Conservation (phyloP, 352 stramenopile species). For the Peronosclerospora sorghi region DNA sequence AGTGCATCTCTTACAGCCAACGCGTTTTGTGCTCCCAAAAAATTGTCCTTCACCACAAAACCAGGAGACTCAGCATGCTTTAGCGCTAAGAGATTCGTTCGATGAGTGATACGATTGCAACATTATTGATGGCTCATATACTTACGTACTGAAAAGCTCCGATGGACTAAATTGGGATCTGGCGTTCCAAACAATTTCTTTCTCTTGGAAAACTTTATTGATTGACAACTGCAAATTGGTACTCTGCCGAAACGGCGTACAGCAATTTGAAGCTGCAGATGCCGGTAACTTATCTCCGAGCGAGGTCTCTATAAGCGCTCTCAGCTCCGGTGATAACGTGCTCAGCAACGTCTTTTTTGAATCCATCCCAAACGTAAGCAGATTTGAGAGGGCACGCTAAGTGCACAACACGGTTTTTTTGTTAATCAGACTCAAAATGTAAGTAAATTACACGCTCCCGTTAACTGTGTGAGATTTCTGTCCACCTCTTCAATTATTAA, state of each 20-base stretch:
- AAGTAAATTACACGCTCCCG: no score
- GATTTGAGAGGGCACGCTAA: no score
- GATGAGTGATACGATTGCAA: background rate
- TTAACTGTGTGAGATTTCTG: no score
- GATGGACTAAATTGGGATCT: slow-evolving; percentile 35
- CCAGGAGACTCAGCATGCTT: slow-evolving; percentile 36
- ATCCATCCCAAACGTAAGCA: no score
- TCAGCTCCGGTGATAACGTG: slow-evolving; percentile 49
- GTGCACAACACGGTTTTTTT: no score
- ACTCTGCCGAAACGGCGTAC: background rate
- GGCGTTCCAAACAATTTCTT: background rate
- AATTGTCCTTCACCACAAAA: slow-evolving; percentile 40
- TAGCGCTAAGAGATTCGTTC: slow-evolving; percentile 18
- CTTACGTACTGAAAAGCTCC: slow-evolving; percentile 41
- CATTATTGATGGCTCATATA: background rate
- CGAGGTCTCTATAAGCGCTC: slow-evolving; percentile 51
- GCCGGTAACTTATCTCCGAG: slow-evolving; percentile 28
- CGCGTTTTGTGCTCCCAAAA: slow-evolving; percentile 29
- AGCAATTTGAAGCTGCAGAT: background rate
- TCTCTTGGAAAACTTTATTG: background rate
- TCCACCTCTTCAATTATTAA: no score
- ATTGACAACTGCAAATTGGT: no score
- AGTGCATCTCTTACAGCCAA: slow-evolving; percentile 32
- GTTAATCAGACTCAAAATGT: no score
- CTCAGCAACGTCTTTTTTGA: slow-evolving; percentile 27